Percentiles rank a stretch among this genome's conserved stretches.
These are phyloP conservation scores for Cystobasidium sp. DNA, from an alignment of 1,284 basidiomycete species.

Conservation along the genomic window DNA sequence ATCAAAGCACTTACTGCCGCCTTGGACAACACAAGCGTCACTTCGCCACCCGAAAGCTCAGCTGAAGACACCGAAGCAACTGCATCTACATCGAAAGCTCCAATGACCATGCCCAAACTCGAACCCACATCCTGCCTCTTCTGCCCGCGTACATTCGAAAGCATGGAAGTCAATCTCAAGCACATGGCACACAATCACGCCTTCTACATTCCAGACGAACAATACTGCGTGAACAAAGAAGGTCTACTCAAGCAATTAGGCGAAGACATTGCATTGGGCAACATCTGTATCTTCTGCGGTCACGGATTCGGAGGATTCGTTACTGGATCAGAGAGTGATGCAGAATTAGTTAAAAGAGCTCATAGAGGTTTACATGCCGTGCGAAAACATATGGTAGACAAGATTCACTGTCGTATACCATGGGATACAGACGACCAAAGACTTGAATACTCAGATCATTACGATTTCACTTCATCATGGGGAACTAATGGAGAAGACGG, in stretches of 20 bases:
- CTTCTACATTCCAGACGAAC: conserved; percentile 94
- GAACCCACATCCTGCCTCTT: conserved; percentile 71
- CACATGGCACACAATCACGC: conserved; percentile 90
- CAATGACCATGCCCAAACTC: conserved; percentile 25
- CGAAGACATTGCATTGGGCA: conserved; percentile 90
- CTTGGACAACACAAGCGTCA: background rate
- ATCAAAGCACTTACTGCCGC: conserved; percentile 18
- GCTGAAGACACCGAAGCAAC: conserved; percentile 28
- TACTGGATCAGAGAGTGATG: conserved; percentile 40
- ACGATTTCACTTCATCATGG: conserved; percentile 74
- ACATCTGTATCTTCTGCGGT: conserved; percentile 85
- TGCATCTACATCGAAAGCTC: background rate
- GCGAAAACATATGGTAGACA: conserved; percentile 90
- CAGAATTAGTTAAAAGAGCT: conserved; percentile 48
- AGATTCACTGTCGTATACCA: conserved; percentile 93
- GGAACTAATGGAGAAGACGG: conserved; percentile 55
- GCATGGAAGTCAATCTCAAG: conserved; percentile 70
- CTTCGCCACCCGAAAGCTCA: conserved; percentile 15
- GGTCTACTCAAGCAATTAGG: conserved; percentile 87
- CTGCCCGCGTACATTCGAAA: conserved; percentile 66
- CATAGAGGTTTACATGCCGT: conserved; percentile 70
- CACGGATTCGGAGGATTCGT: conserved; percentile 64
- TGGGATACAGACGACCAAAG: conserved; percentile 81
- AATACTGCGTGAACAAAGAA: conserved; percentile 80
- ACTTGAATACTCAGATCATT: conserved; percentile 88